Evolutionary conservation across 2,329 filamentous ascomycete genomes (phyloP), one percentile per base, ranked within the genome.

Genomic region (Nemania sp.): DNA sequence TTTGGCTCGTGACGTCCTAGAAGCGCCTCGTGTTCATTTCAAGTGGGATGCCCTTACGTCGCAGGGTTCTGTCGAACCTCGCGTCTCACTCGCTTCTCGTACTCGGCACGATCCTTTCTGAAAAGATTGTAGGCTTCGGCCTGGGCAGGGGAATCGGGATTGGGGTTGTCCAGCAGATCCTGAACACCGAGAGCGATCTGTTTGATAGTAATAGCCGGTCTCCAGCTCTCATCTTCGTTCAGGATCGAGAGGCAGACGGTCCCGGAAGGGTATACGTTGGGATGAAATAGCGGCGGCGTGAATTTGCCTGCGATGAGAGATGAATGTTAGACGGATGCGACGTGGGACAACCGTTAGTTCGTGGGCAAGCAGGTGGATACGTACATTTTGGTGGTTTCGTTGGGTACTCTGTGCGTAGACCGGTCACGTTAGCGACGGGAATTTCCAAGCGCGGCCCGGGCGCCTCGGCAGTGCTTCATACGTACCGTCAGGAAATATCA

Each of bases 151-250:
- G 91, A 96, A 45, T 99, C 94, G 3, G 93, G 94, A 70, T 99
- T 99, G 14, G 95, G 94, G 66, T 97, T 93, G 71, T 99, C 88
- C 34, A 99, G 85, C 1, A 99, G 83, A 66, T 96, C 93, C 73
- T 99, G 94, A 53, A 99, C 96, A 43, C 94, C 94, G 1, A 97
- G 81, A 5, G 97, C 82, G 60, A 99, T 97, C 75, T 97, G 91
- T 76, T 97, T 97, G 72, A 99, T 91, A 0, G 94, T 99, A 68
- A 99, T 99, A 6, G 94, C 93, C 1, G 94, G 95, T 73, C 96
- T 95, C 94, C 95, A 99, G 6, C 90, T 92, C 72, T 99, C 94
- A 66, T 99, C 94, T 72, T 99, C 95, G 75, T 97, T 99, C 62
- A 99, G 77, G 63, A 99, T 99, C 23, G 91, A 96, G 19, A 99